These are phyloP conservation scores for Beauveria asiatica DNA, from an alignment of 2,329 filamentous ascomycete species.

Conservation along the genomic window DNA sequence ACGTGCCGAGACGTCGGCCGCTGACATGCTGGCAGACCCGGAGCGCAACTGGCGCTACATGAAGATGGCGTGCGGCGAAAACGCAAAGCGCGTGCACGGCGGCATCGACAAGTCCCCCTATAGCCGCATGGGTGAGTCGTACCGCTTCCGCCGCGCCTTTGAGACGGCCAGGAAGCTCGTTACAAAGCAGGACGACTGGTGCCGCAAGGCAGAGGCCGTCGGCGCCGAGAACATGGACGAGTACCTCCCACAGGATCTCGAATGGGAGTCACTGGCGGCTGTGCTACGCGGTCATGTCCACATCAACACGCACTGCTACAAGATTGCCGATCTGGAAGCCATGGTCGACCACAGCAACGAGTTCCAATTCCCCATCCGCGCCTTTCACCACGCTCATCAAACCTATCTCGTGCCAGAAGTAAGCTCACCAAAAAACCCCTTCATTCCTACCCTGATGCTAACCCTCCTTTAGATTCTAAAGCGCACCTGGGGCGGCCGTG, in stretches of 20 bases:
- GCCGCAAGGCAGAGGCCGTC: slow-evolving; percentile 41
- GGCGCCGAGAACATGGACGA: slow-evolving; percentile 42
- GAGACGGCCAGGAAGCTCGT: slow-evolving; percentile 51
- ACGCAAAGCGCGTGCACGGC: slow-evolving; percentile 55
- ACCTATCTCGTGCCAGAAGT: slow-evolving; percentile 41
- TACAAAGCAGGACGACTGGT: slow-evolving; percentile 60
- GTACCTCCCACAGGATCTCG: slow-evolving; percentile 54
- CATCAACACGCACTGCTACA: slow-evolving; percentile 66
- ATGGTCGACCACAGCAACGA: slow-evolving; percentile 65
- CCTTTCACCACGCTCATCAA: slow-evolving; percentile 12
- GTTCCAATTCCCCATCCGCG: slow-evolving; percentile 46
- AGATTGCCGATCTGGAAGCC: slow-evolving; percentile 57
- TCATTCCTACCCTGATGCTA: background rate
- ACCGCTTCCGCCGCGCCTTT: slow-evolving; percentile 59
- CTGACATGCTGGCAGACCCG: slow-evolving; percentile 57
- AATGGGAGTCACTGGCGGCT: slow-evolving; percentile 55
- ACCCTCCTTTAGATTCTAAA: slow-evolving; percentile 37
- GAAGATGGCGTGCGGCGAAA: slow-evolving; percentile 71
- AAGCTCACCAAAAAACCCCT: slow-evolving; percentile 4
- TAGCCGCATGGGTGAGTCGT: slow-evolving; percentile 60
- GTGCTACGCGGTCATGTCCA: slow-evolving; percentile 59
- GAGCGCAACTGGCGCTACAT: slow-evolving; percentile 60
- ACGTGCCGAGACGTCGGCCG: slow-evolving; percentile 52
- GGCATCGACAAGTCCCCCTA: slow-evolving; percentile 43
- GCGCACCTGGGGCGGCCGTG: slow-evolving; percentile 43